Evolutionary conservation across 2,329 filamentous ascomycete genomes (phyloP).

Genomic region (Plectosphaerella sp.): DNA sequence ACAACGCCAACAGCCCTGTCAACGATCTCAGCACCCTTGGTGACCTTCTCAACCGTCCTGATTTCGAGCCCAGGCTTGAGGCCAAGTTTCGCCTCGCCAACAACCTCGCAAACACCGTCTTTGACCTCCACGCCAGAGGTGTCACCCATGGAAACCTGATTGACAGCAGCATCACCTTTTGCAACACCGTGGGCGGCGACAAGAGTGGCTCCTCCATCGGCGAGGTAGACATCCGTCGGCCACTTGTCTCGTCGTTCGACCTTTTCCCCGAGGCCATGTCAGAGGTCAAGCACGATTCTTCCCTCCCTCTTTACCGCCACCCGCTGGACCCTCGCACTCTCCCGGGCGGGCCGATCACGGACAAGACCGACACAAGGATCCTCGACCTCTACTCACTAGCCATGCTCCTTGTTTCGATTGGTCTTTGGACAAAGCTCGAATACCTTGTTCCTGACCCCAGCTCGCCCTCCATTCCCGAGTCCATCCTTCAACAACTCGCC

Average conservation of each 20-base stretch:
- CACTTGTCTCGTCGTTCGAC: constrained; percentile 70
- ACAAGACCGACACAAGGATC: constrained; percentile 50
- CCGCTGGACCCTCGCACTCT: constrained; percentile 55
- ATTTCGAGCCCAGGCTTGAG: constrained; percentile 64
- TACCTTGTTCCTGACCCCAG: constrained; percentile 40
- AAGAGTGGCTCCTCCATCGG: constrained; percentile 29
- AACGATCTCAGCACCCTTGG: constrained; percentile 50
- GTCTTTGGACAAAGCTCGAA: constrained; percentile 67
- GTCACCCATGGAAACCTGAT: constrained; percentile 68
- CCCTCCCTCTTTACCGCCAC: constrained; percentile 56
- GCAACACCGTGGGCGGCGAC: constrained; percentile 37
- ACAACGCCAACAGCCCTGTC: constrained; percentile 41
- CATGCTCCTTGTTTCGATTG: constrained; percentile 69
- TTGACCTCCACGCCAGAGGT: constrained; percentile 65
- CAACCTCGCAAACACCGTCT: constrained; percentile 68
- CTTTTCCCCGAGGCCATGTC: constrained; percentile 55
- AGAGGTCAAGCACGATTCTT: constrained; percentile 18
- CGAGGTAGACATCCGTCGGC: constrained; percentile 60
- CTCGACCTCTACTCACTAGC: constrained; percentile 71
- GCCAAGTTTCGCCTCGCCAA: constrained; percentile 72
- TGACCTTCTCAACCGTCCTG: constrained; percentile 46
- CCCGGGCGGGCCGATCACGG: constrained; percentile 40
- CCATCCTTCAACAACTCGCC: constrained; percentile 58
- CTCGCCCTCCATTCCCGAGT: constrained; percentile 51
- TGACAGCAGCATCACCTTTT: constrained; percentile 65